Evolutionary conservation across 1,284 basidiomycete species (phyloP), one percentile per base, ranked within the genome.

Genomic region (Apiotrichum domesticum): DNA sequence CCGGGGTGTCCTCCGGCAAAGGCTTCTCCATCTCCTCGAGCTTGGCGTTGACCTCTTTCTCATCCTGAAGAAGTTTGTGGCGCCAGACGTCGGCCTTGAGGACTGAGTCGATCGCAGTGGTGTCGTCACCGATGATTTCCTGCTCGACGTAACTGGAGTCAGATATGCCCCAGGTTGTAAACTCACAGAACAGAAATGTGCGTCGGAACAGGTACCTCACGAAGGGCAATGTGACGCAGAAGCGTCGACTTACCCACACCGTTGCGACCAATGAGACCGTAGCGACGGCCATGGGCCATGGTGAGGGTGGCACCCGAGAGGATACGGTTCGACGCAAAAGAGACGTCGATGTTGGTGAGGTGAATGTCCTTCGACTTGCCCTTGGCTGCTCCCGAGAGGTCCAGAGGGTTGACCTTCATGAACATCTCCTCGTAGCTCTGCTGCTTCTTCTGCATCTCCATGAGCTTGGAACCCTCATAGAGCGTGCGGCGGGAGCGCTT

Each of bases 341-440:
- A 92, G 72, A 95, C 90, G 70, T 99, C 96, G 78, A 99, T 97
- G 46, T 88, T 89, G 44, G 90, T 88, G 11, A 99, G 80, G 70
- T 97, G 91, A 56, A 99, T 88, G 76, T 99, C 96, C 78, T 96
- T 96, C 77, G 86, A 91, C 81, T 96, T 97, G 73, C 75, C 92
- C 78, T 94, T 96, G 42, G 87, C 80, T 6, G 85, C 79, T 1
- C 83, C 80, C 35, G 84, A 84, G 2, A 89, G 84, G 75, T 96
- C 91, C 60, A 99, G 78, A 49, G 96, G 92, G 78, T 99, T 99
- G 79, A 98, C 93, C 81, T 95, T 90, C 87, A 98, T 90, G 79
- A 95, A 98, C 85, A 98, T 87, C 73, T 98, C 95, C 74, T 98
- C 94, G 79, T 98, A 98, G 33, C 86, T 85, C 86, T 95, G 89